Base-by-base conservation (phyloP, 441 rosid species). In the Caryocar brasiliense region DNA sequence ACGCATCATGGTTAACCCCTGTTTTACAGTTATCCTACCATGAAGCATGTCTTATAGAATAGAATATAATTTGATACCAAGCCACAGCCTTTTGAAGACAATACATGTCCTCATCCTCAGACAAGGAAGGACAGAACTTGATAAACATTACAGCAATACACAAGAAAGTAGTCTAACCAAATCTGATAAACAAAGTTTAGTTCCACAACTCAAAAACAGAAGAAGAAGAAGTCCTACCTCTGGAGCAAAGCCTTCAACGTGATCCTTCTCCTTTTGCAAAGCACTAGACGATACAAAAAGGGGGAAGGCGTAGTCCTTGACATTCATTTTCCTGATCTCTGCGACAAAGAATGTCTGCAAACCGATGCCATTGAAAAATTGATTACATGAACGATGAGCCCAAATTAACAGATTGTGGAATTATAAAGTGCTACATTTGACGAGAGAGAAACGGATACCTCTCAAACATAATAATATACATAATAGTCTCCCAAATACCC, bases 171-270 rank as follows among this genome's bases (percentile, higher is more conserved):
- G 44, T 24, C 6, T n/a, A 27, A 12, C 18, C 27, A 20, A 40
- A 28, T 40, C 33, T n/a, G 3, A 4, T 7, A 35, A 32, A 34
- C 32, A 29, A 29, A 52, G 18, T 9, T 46, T 27, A 14, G n/a
- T n/a, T 9, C 14, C 34, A 21, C 26, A 14, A 7, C 28, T 9
- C 15, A n/a, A 17, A 12, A 50, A 55, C n/a, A 46, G 15, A 37
- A n/a, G 14, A 25, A 40, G 27, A 15, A 38, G 17, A 50, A 34
- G 52, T 61, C 75, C 76, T 23, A 88, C 99, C 95, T 92, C 99
- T 5, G 99, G 95, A 55, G 99, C 95, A 64, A 92, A 92, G 34
- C 97, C 99, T 57, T 92, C 97, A 0, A 92, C 44, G 59, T 92
- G 99, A 59, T 92, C 95, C 77, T 86, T 88, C 79, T 92, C 99